Conservation (phyloP, 495 filamentous ascomycete genomes). For the Penicillium riverlandense region DNA sequence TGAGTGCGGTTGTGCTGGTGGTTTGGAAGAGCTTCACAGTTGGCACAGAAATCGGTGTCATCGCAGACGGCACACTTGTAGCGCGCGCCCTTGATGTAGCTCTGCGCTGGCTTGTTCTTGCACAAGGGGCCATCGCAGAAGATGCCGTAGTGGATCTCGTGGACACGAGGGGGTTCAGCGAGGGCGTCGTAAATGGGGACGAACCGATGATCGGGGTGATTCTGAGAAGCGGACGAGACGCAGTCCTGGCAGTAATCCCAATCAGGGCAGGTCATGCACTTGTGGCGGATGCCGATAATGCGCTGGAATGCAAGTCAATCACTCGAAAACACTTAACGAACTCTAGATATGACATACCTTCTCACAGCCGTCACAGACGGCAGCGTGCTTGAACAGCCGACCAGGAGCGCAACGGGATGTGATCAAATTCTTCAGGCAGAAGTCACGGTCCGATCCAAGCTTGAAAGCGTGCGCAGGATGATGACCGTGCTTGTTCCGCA, state of each 20-base stretch:
- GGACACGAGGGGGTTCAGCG: constrained; percentile 41
- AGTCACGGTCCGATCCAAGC: constrained; percentile 27
- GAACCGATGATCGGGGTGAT: constrained; percentile 84
- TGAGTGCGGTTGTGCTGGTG: constrained; percentile 90
- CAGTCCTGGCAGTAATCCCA: constrained; percentile 94
- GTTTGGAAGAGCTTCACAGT: constrained; percentile 79
- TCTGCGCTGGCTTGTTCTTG: constrained; percentile 43
- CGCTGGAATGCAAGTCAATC: constrained; percentile 27
- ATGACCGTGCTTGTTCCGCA: constrained; percentile 76
- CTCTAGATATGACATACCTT: constrained; percentile 41
- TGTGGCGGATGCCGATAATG: constrained; percentile 88
- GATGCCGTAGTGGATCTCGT: constrained; percentile 68
- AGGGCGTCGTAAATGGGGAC: constrained; percentile 80
- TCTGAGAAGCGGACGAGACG: constrained; percentile 52
- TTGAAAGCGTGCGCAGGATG: constrained; percentile 81
- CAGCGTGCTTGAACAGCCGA: constrained; percentile 72
- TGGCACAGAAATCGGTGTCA: constrained; percentile 93
- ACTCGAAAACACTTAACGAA: background rate
- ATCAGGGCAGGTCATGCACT: constrained; percentile 94
- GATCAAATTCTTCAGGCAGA: constrained; percentile 37
- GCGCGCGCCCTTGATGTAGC: constrained; percentile 76
- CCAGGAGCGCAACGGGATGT: constrained; percentile 66
- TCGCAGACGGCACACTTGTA: constrained; percentile 98
- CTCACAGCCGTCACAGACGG: constrained; percentile 93
- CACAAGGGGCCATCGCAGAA: constrained; percentile 96